Evolutionary conservation across 768 basidiomycete species (phyloP), one percentile per base, ranked within the genome.

Genomic region (Tulasnella sp.): DNA sequence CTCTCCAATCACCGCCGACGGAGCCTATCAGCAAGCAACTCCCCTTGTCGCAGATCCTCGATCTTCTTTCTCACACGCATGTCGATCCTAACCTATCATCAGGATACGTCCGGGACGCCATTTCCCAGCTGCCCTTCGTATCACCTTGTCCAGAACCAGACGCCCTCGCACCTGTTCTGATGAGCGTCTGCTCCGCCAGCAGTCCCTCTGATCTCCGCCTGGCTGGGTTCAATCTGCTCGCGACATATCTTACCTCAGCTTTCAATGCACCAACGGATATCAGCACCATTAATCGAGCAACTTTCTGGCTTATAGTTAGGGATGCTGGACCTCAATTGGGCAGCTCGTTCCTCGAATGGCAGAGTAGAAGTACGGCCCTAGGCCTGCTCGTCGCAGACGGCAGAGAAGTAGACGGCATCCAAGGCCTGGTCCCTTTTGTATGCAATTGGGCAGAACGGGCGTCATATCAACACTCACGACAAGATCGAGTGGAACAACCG

Each of bases 221-320:
- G 24, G 46, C 57, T 34, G 57, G 57, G 19, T 59, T 59, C 31
- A 30, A 59, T 22, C 30, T 59, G 7, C 46, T 59, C 17, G 45
- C 48, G 27, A 30, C 48, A 17, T 59, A 59, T 48, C 31, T 59
- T 46, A 49, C 57, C 46, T 31, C 46, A 29, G 25, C 42, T 27
- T 38, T 27, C 42, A 25, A 44, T 17, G 46, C 45, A 17, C 19
- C 46, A n/a, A 22, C 46, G 19, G 21, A 21, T 29, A 21, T 59
- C 11, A 49, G 31, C 10, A 49, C 57, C 46, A 59, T 59, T 8
- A 46, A 59, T 46, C 46, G 49, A 19, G 27, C 57, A n/a, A 41
- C 57, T 25, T 59, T 59, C 38, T 59, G 57, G 57, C 27, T 49
- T 22, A 59, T 59, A 24, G 38, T 59, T 46, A 59, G 49, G 17